Conservation (phyloP, 1,284 basidiomycete species). For the Apiotrichum domesticum region DNA sequence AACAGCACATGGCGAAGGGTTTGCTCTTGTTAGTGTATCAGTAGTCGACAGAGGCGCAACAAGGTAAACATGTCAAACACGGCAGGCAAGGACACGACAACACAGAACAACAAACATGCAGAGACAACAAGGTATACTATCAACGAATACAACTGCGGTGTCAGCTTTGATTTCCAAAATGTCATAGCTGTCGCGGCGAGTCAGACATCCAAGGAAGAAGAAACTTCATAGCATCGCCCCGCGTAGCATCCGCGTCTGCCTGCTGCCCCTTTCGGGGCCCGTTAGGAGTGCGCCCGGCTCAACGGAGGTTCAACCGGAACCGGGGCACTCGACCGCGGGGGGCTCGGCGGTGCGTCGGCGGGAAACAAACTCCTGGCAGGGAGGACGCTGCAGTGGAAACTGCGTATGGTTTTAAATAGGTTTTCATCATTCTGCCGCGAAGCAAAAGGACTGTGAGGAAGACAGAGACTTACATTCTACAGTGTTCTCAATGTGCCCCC, state of each 20-base stretch:
- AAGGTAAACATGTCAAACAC: no score
- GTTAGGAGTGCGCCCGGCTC: constrained; percentile 30
- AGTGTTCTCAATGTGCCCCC: no score
- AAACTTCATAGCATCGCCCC: constrained; percentile 45
- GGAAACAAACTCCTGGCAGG: constrained; percentile 44
- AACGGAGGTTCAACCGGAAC: constrained; percentile 44
- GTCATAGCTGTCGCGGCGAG: constrained; percentile 3
- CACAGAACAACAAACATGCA: no score
- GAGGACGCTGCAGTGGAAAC: constrained; percentile 50
- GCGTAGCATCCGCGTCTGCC: constrained; percentile 15
- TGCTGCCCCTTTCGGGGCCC: constrained; percentile 24
- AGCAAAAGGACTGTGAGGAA: neutral
- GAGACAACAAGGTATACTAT: no score
- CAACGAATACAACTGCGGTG: no score
- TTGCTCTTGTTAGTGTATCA: no score
- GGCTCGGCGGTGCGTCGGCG: constrained; percentile 25
- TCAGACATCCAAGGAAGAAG: constrained; percentile 51
- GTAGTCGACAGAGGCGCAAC: no score
- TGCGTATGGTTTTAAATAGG: constrained; percentile 48
- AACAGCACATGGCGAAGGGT: no score
- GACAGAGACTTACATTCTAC: constrained; percentile 5
- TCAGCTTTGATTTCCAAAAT: no score
- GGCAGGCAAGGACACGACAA: no score
- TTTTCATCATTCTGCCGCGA: constrained; percentile 37
- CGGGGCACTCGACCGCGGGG: constrained; percentile 19